These are phyloP conservation scores for Aspergillus fischeri DNA, from an alignment of 2,329 filamentous ascomycete genomes.

Conservation along the genomic window DNA sequence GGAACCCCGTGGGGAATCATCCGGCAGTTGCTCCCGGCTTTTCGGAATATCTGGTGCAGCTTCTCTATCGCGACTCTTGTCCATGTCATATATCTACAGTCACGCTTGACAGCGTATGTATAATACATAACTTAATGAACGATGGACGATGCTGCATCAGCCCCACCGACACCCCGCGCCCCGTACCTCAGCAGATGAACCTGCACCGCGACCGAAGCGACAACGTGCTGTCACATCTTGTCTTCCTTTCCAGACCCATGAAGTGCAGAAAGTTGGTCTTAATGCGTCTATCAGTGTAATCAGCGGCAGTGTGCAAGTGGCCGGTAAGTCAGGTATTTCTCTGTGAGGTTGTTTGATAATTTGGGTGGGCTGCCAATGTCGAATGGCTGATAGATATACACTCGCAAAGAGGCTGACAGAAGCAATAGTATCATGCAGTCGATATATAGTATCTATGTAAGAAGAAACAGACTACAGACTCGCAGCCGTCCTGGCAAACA, in stretches of 20 bases:
- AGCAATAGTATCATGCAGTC: neutral
- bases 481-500: slow-evolving; percentile 14
- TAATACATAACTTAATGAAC: slow-evolving; percentile 1
- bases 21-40: too few relatives aligned
- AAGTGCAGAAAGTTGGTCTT: too few relatives aligned
- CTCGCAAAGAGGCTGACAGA: too few relatives aligned
- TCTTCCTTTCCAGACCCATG: slow-evolving; percentile 7
- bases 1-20: too few relatives aligned
- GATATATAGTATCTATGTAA: neutral
- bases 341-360: slow-evolving; percentile 30
- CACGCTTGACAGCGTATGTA: neutral
- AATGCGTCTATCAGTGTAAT: too few relatives aligned
- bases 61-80: too few relatives aligned
- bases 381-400: slow-evolving; percentile 15
- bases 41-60: too few relatives aligned
- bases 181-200: slow-evolving; percentile 11
- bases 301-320: too few relatives aligned
- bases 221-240: slow-evolving; percentile 35
- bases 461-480: slow-evolving; percentile 1
- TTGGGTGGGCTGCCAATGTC: slow-evolving; percentile 26
- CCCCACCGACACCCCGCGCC: slow-evolving; percentile 9
- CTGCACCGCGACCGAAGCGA: slow-evolving; percentile 25
- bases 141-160: slow-evolving; percentile 37
- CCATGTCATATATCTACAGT: too few relatives aligned
- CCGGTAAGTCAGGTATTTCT: too few relatives aligned